A percentile compares a stretch with the other conserved stretches of the same genome.
Evolutionary conservation across 768 basidiomycete genomes (phyloP).

Genomic region (Cystofilobasidium macerans): DNA sequence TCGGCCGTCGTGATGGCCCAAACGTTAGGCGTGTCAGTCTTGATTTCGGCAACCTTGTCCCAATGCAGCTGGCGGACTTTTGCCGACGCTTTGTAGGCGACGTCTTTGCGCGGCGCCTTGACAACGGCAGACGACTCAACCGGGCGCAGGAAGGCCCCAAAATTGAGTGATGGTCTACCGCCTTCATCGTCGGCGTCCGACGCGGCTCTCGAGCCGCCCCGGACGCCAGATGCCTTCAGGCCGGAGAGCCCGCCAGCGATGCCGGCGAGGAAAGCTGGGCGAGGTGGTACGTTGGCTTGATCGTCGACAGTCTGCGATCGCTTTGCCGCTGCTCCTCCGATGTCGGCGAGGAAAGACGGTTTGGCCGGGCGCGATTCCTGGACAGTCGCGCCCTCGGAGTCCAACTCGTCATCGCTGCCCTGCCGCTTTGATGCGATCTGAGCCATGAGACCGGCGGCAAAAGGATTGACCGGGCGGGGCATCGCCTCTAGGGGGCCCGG

Average conservation of each 20-base stretch:
- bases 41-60: constrained; percentile 83
- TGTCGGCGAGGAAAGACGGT: constrained; percentile 18
- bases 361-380: not conserved
- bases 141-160: constrained; percentile 42
- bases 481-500: not conserved
- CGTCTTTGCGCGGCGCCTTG: constrained; percentile 49
- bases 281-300: constrained; percentile 36
- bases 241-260: constrained; percentile 14
- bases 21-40: constrained; percentile 69
- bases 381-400: constrained; percentile 1
- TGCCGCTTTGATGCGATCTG: constrained; percentile 16
- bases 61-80: constrained; percentile 98
- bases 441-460: constrained; percentile 15
- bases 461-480: constrained; percentile 6
- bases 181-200: not conserved
- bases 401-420: not conserved
- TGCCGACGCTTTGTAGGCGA: constrained; percentile 67
- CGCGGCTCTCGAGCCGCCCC: too few species aligned
- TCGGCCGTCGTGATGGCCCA: constrained; percentile 66
- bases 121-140: constrained; percentile 38
- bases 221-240: constrained; percentile 12
- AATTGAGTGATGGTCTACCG: constrained; percentile 32
- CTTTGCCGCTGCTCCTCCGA: constrained; percentile 6
- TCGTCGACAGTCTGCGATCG: constrained; percentile 1
- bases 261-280: constrained; percentile 41